Percentiles rank a stretch among this genome's conserved stretches.
Conservation (phyloP, 306 rosid species). For the Medicago arabica region DNA sequence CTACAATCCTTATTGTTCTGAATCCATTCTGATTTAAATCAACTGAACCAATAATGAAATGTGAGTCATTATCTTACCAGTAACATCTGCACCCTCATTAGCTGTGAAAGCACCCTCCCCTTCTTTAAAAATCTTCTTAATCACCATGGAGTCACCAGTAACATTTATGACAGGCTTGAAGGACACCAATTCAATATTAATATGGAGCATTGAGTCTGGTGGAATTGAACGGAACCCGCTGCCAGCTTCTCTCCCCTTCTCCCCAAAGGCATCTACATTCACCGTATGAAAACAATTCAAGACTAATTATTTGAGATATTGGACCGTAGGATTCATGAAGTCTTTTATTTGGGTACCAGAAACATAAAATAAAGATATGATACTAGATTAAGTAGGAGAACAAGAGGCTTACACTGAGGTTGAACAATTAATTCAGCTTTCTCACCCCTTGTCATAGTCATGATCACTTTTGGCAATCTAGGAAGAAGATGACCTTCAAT, state of each 20-base stretch:
- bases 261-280: conserved; percentile 63
- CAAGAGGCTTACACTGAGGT: conserved; percentile 62
- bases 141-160: conserved; percentile 69
- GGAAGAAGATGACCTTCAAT: conserved; percentile 62
- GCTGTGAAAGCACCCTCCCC: conserved; percentile 66
- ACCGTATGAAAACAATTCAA: conserved; percentile 32
- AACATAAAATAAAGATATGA: conserved; percentile 21
- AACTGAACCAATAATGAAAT: conserved; percentile 22
- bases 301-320: conserved; percentile 34
- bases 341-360: conserved; percentile 5
- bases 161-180: conserved; percentile 72
- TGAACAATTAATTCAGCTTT: conserved; percentile 72
- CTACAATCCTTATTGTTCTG: conserved; percentile 1
- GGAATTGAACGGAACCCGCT: conserved; percentile 53
- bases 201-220: conserved; percentile 54
- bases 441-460: conserved; percentile 71
- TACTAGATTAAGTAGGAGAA: conserved; percentile 34
- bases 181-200: conserved; percentile 67
- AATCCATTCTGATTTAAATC: conserved; percentile 28
- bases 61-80: conserved; percentile 49
- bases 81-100: conserved; percentile 69
- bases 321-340: conserved; percentile 17
- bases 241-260: conserved; percentile 53
- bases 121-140: conserved; percentile 68
- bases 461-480: conserved; percentile 59